Evolutionary conservation across 768 basidiomycete species (phyloP), one percentile per base, ranked within the genome.

Genomic region (Nevesoporus exiguus): DNA sequence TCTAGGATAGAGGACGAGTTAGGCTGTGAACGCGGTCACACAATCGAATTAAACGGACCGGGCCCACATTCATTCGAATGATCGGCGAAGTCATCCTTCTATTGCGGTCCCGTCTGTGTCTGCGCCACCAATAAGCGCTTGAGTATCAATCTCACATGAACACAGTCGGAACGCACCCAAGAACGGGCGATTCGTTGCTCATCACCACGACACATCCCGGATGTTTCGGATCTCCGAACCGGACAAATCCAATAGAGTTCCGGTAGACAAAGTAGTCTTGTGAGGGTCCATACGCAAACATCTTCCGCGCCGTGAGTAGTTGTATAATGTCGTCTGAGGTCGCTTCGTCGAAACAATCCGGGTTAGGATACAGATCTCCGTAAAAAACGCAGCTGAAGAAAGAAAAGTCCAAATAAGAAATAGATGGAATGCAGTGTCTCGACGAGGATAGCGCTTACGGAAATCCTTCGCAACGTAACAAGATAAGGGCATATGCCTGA

Each of bases 301-400:
- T 70, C 73, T 80, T 81, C 60, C 91, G 86, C 30, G 76, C 81
- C 40, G 76, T 67, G 19, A 93, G 79, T 43, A 93, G 70, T 22
- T 75, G 62, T 43, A 63, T 74, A 46, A 93, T 74, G 42, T 79
- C 79, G 30, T 64, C 66, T 9, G 85, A 77, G 8, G 78, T 76
- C 15, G 66, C 65, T 55, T 77, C 77, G 57, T 84, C 76, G 63
- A 82, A 88, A 56, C 85, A 83, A 66, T 87, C 86, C 39, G 71
- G 60, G 61, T 89, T 87, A 0, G 83, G 86, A 61, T 89, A 90
- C 15, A 92, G 63, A 67, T 93, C 90, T 7, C 89, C 90, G 57
- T 91, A 92, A 68, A 92, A 93, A n/a, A 91, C 82, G 60, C 90
- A 93, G 37, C 90, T 93, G 49, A 29, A 54, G 46, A 33, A n/a